Conservation (phyloP, 2,329 filamentous ascomycete species). For the Colletotrichum ledebouriae region DNA sequence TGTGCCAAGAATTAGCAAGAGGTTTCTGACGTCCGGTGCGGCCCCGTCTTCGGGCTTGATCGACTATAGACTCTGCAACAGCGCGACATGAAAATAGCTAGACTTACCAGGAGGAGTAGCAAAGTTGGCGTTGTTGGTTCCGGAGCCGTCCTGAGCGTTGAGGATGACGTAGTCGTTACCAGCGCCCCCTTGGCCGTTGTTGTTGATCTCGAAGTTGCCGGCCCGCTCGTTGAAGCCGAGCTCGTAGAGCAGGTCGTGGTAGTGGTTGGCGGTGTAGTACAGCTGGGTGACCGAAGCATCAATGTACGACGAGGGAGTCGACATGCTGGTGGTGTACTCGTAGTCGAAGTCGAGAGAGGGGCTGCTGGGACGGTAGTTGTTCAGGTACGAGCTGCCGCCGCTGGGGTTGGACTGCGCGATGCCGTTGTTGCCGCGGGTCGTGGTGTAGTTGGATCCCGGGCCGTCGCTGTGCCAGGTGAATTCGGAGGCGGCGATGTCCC, state of each 20-base stretch:
- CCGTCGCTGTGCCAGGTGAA: conserved; percentile 64
- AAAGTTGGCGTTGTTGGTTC: conserved; percentile 66
- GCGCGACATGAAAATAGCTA: not conserved
- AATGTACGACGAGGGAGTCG: conserved; percentile 54
- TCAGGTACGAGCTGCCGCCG: conserved; percentile 49
- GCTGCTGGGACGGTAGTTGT: conserved; percentile 57
- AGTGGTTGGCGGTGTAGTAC: conserved; percentile 68
- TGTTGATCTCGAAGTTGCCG: conserved; percentile 68
- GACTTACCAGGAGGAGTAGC: conserved; percentile 61
- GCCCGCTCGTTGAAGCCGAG: conserved; percentile 67
- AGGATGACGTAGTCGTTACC: conserved; percentile 64
- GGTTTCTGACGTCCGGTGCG: no score
- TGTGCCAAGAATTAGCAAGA: no score
- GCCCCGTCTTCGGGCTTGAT: no score
- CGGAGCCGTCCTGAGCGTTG: conserved; percentile 63
- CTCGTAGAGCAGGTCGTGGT: conserved; percentile 66
- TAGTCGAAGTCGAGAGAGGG: conserved; percentile 57
- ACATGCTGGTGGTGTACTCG: conserved; percentile 49
- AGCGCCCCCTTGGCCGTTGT: conserved; percentile 61
- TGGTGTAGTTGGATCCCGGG: conserved; percentile 58
- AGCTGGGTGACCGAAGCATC: conserved; percentile 66
- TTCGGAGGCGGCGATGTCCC: conserved; percentile 56
- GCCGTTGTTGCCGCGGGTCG: conserved; percentile 67
- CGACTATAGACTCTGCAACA: no score
- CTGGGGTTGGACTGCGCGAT: conserved; percentile 63